Base-by-base conservation (phyloP, 441 rosid species). In the Gossypium trilobum region DNA sequence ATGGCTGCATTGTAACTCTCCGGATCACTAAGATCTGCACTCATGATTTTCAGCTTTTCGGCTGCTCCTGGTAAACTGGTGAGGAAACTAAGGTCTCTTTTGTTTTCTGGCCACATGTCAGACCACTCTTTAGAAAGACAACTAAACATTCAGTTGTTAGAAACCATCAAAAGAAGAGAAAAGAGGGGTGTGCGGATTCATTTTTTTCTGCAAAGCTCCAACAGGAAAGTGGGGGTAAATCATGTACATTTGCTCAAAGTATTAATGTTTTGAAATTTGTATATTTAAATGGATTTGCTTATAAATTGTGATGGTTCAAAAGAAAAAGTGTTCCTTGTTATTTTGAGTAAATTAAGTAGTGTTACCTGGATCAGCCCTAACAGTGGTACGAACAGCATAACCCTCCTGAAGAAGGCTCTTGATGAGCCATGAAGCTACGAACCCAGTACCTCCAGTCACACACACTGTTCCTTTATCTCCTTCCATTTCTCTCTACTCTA, bases 1-100 rank as follows among this genome's bases (percentile, higher is more conserved):
- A 85, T 59, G 52, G 85, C 86, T 0, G 16, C 61, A 7, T 22
- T 72, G 19, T 82, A 85, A 63, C 86, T 79, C 33, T 71, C 77
- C 0, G 82, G 87, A 4, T 74, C 68, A 1, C 42, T 27, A 3
- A 86, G 84, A 80, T 81, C 84, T 3, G 83, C 85, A 0, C 4
- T 5, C 44, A 78, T 79, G 74, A 84, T 75, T 36, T 71, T 54
- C 19, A 86, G 86, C 4, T 68, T 78, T 5, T 77, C 48, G 0
- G 74, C 61, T 33, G 79, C 86, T 58, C 68, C 78, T 5, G 79
- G 83, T 4, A 86, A 79, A 61, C 27, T 73, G 19, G 78, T 80
- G 54, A 84, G 80, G 79, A 84, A 86, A 39, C 82, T 73, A 2
- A 79, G 23, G 65, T 81, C 85, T 51, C 79, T 84, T 31, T 67